Base-by-base conservation (phyloP, 2,329 filamentous ascomycete species). In the Sphaceloma murrayae region DNA sequence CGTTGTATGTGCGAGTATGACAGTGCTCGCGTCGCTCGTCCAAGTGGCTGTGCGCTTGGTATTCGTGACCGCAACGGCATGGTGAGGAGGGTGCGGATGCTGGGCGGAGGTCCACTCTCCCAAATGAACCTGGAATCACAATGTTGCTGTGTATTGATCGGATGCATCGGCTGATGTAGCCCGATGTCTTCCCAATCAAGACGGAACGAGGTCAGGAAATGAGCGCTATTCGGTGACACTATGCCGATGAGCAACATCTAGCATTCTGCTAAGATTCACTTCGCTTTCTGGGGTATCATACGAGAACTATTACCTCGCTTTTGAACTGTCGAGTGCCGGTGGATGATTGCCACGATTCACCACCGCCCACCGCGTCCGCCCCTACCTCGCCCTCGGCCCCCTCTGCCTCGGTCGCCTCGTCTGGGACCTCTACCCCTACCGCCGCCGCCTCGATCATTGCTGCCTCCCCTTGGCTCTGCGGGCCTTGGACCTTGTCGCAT, bases 401-500 rank as follows among this genome's bases (percentile, higher is more conserved):
- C 38, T 21, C 52, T 46, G 29, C 55, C 49, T n/a, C 53, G 44
- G 29, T 55, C 46, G 3, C 53, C 52, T 13, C 55, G 49, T 14
- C 56, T 49, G 10, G 48, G 26, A 5, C 50, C 52, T 16, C 53
- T 43, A 3, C 51, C 49, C 5, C 52, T 29, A 21, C 48, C 43
- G 13, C 34, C 30, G 16, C 53, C 44, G 1, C 50, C 39, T 22
- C 48, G 39, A 6, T 44, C 42, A 10, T 54, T 54, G 11, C 52
- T 42, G 24, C 53, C 54, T 3, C 52, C 21, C 16, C 56, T 48
- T 42, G 55, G 51, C 16, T 53, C 48, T n/a, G 56, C 55, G 2
- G 67, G 65, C 14, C 70, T 64, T 9, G 81, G 80, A 0, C 78
- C 81, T 16, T 61, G 66, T n/a, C 58, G 64, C 59, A 72, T 74